Evolutionary conservation across 176 grass and related monocot species (phyloP).

Genomic region (Guadua angustifolia): DNA sequence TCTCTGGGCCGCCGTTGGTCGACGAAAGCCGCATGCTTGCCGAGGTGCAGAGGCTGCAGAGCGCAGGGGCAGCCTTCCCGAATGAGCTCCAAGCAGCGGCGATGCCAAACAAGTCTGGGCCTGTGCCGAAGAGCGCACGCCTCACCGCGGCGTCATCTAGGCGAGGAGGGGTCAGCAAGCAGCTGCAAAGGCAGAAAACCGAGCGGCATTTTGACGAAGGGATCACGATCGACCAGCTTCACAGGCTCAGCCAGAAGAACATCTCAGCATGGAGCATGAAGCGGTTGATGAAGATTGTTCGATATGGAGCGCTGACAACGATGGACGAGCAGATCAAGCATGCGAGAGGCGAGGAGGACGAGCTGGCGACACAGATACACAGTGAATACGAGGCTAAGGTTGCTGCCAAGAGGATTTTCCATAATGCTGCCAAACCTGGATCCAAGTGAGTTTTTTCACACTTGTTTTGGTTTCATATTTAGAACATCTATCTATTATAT

Average conservation of each 20-base stretch:
- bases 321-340: conserved; percentile 76
- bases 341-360: conserved; percentile 52
- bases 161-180: conserved; percentile 48
- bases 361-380: conserved; percentile 68
- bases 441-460: conserved; percentile 59
- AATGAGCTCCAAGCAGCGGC: conserved; percentile 60
- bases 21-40: conserved; percentile 75
- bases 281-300: conserved; percentile 84
- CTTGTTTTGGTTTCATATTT: not conserved
- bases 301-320: conserved; percentile 72
- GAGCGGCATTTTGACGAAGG: conserved; percentile 57
- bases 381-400: conserved; percentile 90
- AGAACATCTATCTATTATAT: not conserved
- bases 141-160: conserved; percentile 43
- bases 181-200: conserved; percentile 58
- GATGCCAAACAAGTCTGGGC: conserved; percentile 40
- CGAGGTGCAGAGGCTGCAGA: conserved; percentile 82
- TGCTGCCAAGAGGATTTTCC: conserved; percentile 89
- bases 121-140: conserved; percentile 48
- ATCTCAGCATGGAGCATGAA: conserved; percentile 99
- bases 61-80: conserved; percentile 64
- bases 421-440: conserved; percentile 70
- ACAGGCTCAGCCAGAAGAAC: conserved; percentile 89
- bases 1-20: conserved; percentile 75
- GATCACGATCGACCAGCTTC: conserved; percentile 84